phyloP scores from a whole-genome alignment of 2,329 filamentous ascomycete species.

The Lachnellula arida region DNA sequence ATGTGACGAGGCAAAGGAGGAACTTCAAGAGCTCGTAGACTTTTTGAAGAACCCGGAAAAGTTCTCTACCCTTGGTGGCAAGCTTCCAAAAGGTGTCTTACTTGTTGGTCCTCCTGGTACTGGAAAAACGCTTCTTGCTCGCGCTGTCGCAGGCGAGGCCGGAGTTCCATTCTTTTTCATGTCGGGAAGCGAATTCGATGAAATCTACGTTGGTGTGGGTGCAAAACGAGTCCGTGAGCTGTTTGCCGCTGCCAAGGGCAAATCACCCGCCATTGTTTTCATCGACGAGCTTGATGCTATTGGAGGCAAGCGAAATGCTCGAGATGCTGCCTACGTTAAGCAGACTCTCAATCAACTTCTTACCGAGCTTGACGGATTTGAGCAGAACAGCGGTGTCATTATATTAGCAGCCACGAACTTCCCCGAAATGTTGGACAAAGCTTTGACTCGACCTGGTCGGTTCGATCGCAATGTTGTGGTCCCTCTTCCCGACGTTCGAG shows the following conservation, averaged over 20 bases:
- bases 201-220: slow-evolving; percentile 95
- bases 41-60: slow-evolving; percentile 91
- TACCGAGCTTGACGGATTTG: slow-evolving; percentile 95
- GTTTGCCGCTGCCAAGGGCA: slow-evolving; percentile 76
- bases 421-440: slow-evolving; percentile 89
- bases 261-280: slow-evolving; percentile 90
- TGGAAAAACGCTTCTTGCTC: slow-evolving; percentile 91
- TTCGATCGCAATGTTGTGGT: slow-evolving; percentile 93
- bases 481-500: slow-evolving; percentile 84
- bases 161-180: slow-evolving; percentile 99
- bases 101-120: slow-evolving; percentile 94
- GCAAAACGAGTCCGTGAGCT: slow-evolving; percentile 94
- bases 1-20: slow-evolving; percentile 97
- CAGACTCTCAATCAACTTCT: slow-evolving; percentile 97
- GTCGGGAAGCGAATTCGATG: slow-evolving; percentile 98
- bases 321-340: slow-evolving; percentile 92
- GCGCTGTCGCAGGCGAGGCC: slow-evolving; percentile 93
- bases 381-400: slow-evolving; percentile 90
- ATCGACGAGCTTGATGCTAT: slow-evolving; percentile 94
- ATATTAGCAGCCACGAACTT: slow-evolving; percentile 97
- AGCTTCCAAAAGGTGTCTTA: slow-evolving; percentile 93
- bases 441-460: slow-evolving; percentile 85
- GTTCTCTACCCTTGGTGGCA: slow-evolving; percentile 90
- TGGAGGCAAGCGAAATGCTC: slow-evolving; percentile 85
- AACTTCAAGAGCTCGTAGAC: slow-evolving; percentile 93